phyloP scores from a whole-genome alignment of 179 eudicot genomes.

The Silene noctiflora region DNA sequence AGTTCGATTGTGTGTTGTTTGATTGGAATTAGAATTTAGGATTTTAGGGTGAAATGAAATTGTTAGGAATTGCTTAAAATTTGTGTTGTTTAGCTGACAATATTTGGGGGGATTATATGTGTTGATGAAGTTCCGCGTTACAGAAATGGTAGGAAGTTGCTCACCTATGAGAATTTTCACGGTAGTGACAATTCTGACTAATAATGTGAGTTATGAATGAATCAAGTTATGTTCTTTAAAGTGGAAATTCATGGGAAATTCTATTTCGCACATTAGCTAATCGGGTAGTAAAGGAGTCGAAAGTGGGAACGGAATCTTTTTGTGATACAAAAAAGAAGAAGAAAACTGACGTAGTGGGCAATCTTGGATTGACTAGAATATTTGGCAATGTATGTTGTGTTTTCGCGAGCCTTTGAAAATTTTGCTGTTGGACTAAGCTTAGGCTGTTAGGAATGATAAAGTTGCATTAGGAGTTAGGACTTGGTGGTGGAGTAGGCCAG shows the following conservation, averaged over 20 bases:
- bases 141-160: not conserved
- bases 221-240: not conserved
- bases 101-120: not conserved
- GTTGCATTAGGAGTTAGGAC: not conserved
- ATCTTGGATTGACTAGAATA: not conserved
- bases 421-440: not conserved
- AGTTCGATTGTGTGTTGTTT: not conserved
- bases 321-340: too few relatives aligned
- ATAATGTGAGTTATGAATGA: not conserved
- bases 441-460: not conserved
- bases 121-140: not conserved
- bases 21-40: not conserved
- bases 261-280: too few relatives aligned
- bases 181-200: not conserved
- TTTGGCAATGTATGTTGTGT: not conserved
- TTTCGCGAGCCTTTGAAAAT: not conserved
- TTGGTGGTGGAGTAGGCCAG: not conserved
- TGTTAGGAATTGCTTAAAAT: not conserved
- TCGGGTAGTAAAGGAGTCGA: not conserved
- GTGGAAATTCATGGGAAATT: not conserved
- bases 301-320: not conserved
- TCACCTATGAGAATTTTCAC: not conserved
- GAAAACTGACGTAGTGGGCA: too few relatives aligned
- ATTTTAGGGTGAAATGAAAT: too few relatives aligned
- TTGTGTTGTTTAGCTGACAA: not conserved